A percentile compares a stretch with the other conserved stretches of the same genome.
These are phyloP conservation scores for Puccinia brachypodii DNA, from an alignment of 1,284 basidiomycete species.

Conservation along the genomic window DNA sequence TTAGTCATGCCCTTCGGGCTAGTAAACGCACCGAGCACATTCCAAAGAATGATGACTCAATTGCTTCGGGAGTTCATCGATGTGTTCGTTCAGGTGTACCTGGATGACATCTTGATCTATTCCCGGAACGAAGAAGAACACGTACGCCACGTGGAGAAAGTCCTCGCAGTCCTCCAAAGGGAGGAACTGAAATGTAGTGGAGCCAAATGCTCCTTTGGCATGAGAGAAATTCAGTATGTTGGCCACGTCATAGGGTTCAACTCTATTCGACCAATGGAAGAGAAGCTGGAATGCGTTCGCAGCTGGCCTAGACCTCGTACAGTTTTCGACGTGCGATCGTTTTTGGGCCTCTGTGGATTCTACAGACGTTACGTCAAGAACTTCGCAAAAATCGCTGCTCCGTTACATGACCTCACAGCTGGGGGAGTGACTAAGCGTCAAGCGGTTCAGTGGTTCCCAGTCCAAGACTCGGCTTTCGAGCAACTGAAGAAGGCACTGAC, in stretches of 20 bases:
- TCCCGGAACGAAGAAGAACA: conserved; percentile 43
- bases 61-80: conserved; percentile 30
- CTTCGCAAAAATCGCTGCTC: conserved; percentile 57
- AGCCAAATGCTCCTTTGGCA: no score
- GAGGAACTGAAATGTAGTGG: no score
- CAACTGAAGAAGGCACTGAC: neutral
- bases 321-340: conserved; percentile 57
- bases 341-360: conserved; percentile 60
- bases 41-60: conserved; percentile 49
- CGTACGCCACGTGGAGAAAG: conserved; percentile 16
- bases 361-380: conserved; percentile 59
- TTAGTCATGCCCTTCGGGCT: conserved; percentile 49
- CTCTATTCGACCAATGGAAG: no score
- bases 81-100: conserved; percentile 28
- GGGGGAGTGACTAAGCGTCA: neutral
- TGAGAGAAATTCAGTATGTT: no score
- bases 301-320: no score
- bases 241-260: no score
- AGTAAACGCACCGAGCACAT: conserved; percentile 48
- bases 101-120: conserved; percentile 50
- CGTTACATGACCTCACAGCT: conserved; percentile 52
- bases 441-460: neutral
- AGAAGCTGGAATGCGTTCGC: no score
- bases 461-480: neutral
- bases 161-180: no score